A percentile compares a stretch with the other conserved stretches of the same genome.
These are phyloP conservation scores for Lasiodiplodia theobromae DNA, from an alignment of 2,329 filamentous ascomycete genomes.

Conservation along the genomic window DNA sequence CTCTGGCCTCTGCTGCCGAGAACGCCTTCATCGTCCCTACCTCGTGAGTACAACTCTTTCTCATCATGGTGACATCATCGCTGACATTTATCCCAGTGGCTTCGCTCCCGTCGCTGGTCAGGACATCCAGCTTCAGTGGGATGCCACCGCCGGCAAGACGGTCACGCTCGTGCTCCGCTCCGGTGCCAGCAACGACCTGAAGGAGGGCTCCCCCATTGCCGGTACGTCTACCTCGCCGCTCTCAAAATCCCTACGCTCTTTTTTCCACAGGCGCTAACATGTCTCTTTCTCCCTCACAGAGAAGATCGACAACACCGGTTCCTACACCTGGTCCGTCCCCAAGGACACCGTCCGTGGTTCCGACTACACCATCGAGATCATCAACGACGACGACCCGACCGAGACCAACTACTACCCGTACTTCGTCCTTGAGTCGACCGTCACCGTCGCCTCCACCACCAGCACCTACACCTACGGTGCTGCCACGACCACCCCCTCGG, in stretches of 20 bases:
- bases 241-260: not conserved
- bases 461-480: constrained; percentile 42
- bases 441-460: constrained; percentile 42
- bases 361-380: constrained; percentile 62
- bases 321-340: constrained; percentile 57
- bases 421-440: constrained; percentile 58
- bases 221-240: constrained; percentile 46
- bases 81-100: constrained; percentile 45
- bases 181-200: constrained; percentile 49
- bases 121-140: constrained; percentile 57
- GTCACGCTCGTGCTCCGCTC: constrained; percentile 58
- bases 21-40: constrained; percentile 56
- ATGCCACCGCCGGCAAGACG: constrained; percentile 57
- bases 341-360: constrained; percentile 49
- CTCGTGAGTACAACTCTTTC: constrained; percentile 7
- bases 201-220: constrained; percentile 51
- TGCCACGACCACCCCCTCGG: constrained; percentile 37
- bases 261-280: not conserved
- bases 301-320: constrained; percentile 57
- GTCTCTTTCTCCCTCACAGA: constrained; percentile 41
- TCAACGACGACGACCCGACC: constrained; percentile 52
- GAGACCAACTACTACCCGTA: constrained; percentile 61
- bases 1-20: constrained; percentile 49
- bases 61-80: not conserved
- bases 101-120: constrained; percentile 56